Evolutionary conservation across 352 stramenopile species (phyloP).

Genomic region (Phytopythium montanum): DNA sequence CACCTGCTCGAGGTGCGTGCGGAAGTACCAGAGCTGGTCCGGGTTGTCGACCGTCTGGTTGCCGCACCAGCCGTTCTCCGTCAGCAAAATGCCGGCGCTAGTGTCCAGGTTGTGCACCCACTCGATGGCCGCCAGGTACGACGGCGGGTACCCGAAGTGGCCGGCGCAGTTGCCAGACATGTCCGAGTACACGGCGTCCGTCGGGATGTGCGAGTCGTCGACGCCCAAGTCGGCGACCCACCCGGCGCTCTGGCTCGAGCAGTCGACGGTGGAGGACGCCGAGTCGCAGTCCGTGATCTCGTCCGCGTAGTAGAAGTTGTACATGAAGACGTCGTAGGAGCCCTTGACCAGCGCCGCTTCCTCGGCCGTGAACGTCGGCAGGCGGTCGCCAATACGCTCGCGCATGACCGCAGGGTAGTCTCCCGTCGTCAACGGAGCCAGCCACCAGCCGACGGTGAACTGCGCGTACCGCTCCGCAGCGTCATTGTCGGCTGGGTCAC

Average conservation of each 20-base stretch:
- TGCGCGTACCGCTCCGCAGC: slow-evolving; percentile 83
- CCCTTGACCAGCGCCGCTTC: slow-evolving; percentile 70
- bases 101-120: slow-evolving; percentile 44
- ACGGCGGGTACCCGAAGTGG: slow-evolving; percentile 38
- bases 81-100: slow-evolving; percentile 41
- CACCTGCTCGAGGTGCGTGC: slow-evolving; percentile 46
- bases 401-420: slow-evolving; percentile 93
- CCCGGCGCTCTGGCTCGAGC: slow-evolving; percentile 22
- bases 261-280: slow-evolving; percentile 30
- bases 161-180: slow-evolving; percentile 8
- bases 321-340: slow-evolving; percentile 92
- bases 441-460: slow-evolving; percentile 91
- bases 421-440: slow-evolving; percentile 83
- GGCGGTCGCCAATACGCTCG: slow-evolving; percentile 55
- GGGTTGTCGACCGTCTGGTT: slow-evolving; percentile 51
- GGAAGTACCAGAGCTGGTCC: slow-evolving; percentile 59
- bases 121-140: slow-evolving; percentile 42
- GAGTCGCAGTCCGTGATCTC: slow-evolving; percentile 48
- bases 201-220: slow-evolving; percentile 49
- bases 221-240: slow-evolving; percentile 42
- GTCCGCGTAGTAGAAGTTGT: slow-evolving; percentile 93
- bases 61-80: slow-evolving; percentile 65
- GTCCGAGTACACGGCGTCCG: slow-evolving; percentile 10
- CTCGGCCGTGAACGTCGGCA: slow-evolving; percentile 86
- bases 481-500: slow-evolving; percentile 28